Evolutionary conservation across 345 rosid genomes (phyloP).

Genomic region (Hevea brasiliensis): DNA sequence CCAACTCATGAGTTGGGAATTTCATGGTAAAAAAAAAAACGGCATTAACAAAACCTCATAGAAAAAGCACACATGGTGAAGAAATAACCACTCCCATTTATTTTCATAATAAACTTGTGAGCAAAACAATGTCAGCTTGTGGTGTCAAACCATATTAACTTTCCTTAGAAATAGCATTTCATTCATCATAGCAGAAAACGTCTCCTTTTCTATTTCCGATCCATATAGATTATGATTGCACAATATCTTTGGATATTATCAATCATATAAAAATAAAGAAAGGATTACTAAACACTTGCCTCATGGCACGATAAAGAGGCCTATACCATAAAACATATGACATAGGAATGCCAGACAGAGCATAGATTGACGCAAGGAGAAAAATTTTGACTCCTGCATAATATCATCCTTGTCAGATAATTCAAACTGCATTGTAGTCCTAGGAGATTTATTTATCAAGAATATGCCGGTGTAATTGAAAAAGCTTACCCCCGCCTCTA

Average conservation of each 20-base stretch:
- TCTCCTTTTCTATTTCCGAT: background rate
- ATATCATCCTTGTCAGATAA: slow-evolving; percentile 18
- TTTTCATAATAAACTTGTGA: background rate
- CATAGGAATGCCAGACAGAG: slow-evolving; percentile 76
- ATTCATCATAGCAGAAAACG: background rate
- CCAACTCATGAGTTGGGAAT: too few species aligned
- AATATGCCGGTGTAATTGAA: background rate
- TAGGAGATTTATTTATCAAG: slow-evolving; percentile 13
- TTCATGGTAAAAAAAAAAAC: too few species aligned
- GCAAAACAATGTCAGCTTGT: background rate
- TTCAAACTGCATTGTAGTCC: slow-evolving; percentile 7
- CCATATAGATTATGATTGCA: background rate
- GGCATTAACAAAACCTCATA: background rate
- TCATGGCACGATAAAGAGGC: slow-evolving; percentile 97
- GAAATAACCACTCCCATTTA: background rate
- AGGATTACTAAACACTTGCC: slow-evolving; percentile 39
- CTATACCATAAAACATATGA: slow-evolving; percentile 95
- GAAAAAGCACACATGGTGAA: background rate
- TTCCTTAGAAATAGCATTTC: background rate
- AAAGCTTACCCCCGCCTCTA: slow-evolving; percentile 81
- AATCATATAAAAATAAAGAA: background rate
- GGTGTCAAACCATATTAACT: background rate
- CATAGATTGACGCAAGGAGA: slow-evolving; percentile 86
- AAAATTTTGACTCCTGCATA: slow-evolving; percentile 81
- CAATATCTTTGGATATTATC: background rate